These are phyloP conservation scores for Paramecium biaurelia DNA, from an alignment of 73 alveolate genomes.

Conservation along the genomic window DNA sequence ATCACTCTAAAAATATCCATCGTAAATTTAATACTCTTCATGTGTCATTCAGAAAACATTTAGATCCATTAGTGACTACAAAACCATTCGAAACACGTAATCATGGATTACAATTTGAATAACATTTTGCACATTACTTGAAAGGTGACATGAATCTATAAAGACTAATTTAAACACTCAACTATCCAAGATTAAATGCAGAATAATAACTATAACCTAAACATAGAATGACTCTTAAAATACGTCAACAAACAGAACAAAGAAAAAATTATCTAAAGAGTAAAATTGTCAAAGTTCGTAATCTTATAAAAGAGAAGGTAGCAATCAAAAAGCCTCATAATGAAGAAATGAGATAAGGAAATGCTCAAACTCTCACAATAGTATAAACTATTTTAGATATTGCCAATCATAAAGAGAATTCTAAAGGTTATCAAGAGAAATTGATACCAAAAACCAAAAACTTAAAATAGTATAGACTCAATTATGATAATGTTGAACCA, in stretches of 20 bases:
- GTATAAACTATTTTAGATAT: not conserved
- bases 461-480: not conserved
- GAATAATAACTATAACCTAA: not conserved
- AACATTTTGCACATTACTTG: not conserved
- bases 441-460: not conserved
- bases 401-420: not conserved
- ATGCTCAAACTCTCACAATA: not conserved
- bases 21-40: not conserved
- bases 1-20: not conserved
- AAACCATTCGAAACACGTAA: constrained; percentile 2
- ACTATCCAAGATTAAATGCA: not conserved
- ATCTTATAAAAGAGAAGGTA: not conserved
- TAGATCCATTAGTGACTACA: not conserved
- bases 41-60: not conserved
- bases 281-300: not conserved
- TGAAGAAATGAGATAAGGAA: not conserved
- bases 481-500: not conserved
- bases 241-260: not conserved
- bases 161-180: not conserved
- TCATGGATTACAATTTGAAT: not conserved
- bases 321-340: not conserved
- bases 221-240: not conserved
- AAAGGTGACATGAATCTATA: not conserved
- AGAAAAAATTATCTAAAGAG: not conserved
- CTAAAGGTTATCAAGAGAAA: not conserved